Percentiles rank a stretch among this genome's conserved stretches.
Evolutionary conservation across 163 green algal genomes (phyloP).

Genomic region (Trebouxiophyceae sp.): DNA sequence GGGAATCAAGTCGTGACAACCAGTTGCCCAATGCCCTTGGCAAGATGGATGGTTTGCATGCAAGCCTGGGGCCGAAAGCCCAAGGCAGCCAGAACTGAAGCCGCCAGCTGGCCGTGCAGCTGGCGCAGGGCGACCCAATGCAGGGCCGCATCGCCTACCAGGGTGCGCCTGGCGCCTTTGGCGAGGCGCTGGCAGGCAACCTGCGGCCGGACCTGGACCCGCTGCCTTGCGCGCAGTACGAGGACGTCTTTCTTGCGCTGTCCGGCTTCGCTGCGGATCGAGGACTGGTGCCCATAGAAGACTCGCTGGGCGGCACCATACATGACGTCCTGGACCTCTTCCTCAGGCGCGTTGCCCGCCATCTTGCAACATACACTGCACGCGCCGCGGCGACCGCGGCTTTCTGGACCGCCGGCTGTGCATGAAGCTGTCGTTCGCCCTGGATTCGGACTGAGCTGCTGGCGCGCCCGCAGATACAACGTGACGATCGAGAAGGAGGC

Average conservation of each 20-base stretch:
- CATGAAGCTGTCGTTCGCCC: not conserved
- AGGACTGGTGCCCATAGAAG: slow-evolving; percentile 95
- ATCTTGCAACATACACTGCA: too few relatives aligned
- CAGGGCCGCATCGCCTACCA: slow-evolving; percentile 56
- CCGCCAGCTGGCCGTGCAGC: not conserved
- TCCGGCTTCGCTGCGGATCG: slow-evolving; percentile 81
- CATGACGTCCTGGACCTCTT: slow-evolving; percentile 93
- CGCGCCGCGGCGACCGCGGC: too few relatives aligned
- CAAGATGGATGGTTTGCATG: too few relatives aligned
- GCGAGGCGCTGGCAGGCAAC: slow-evolving; percentile 75
- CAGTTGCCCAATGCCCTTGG: too few relatives aligned
- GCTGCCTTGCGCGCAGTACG: slow-evolving; percentile 91
- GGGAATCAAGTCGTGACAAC: too few relatives aligned
- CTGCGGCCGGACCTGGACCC: slow-evolving; percentile 72
- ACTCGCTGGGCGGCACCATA: slow-evolving; percentile 91
- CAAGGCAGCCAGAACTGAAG: too few relatives aligned
- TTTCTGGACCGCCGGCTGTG: too few relatives aligned
- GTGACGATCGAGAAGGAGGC: slow-evolving; percentile 93
- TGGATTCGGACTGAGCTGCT: not conserved
- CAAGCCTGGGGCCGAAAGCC: too few relatives aligned
- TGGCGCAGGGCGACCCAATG: not conserved
- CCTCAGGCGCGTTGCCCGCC: slow-evolving; percentile 5
- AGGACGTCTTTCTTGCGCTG: slow-evolving; percentile 81
- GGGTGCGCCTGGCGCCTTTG: slow-evolving; percentile 90
- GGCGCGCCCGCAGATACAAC: slow-evolving; percentile 37